Evolutionary conservation across 306 rosid species (phyloP), one percentile per base, ranked within the genome.

Genomic region (Cucurbita moschata): DNA sequence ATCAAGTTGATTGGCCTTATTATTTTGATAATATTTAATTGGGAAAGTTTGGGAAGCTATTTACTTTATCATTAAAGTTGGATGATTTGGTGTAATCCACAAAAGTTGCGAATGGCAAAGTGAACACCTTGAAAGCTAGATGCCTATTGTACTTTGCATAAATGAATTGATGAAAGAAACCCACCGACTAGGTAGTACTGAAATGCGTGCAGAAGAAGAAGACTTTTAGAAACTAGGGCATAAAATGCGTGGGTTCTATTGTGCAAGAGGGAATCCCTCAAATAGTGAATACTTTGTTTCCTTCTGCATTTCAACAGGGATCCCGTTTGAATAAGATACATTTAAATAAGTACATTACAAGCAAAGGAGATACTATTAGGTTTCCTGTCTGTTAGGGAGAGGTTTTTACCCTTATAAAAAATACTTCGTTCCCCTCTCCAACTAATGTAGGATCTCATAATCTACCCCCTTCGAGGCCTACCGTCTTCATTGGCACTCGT

Each of bases 51-150:
- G 70, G 50, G 51, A 39, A 7, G n/a, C 46, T 55, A 6, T 42
- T 65, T 11, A 65, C 47, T 65, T 79, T 35, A 75, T 47, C 11
- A 47, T 70, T 54, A 7, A 47, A 68, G 61, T 42, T 62, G 55
- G 46, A 58, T 71, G 52, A 42, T 77, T 77, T 63, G 62, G 59
- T 65, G 80, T 53, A 59, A 54, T 50, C 60, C 54, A 68, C 42
- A 4, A 53, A 62, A 62, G 23, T 39, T 37, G 49, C 49, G 7
- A n/a, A 38, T 44, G 72, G 26, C 5, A 64, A 64, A 64, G 70
- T 64, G 53, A 44, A 44, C 38, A 42, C n/a, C 55, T 66, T 66
- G 54, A 44, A 21, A 68, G 72, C 47, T 44, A 12, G 55, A 67
- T 43, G 55, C 23, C 51, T 10, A 67, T 21, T 46, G 72, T 46